phyloP scores from a whole-genome alignment of 1,284 basidiomycete genomes.

The Meira nashicola region DNA sequence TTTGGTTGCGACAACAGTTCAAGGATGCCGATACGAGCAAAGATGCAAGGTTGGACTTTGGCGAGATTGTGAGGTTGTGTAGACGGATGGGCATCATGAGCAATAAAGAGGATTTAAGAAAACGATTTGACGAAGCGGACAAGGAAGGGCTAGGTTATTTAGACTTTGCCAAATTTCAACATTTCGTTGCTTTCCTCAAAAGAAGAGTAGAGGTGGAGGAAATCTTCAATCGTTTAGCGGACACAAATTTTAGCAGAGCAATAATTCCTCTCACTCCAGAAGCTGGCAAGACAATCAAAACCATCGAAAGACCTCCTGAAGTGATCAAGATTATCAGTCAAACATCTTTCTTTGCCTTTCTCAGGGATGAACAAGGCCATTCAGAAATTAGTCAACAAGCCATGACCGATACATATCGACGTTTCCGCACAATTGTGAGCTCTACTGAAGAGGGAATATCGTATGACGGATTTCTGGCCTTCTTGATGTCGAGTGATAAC shows the following conservation, averaged over 20 bases:
- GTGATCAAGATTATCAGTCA: not conserved
- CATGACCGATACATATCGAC: constrained; percentile 15
- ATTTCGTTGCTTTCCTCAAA: constrained; percentile 79
- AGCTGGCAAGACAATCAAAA: not conserved
- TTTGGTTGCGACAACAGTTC: constrained; percentile 82
- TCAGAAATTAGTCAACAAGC: not conserved
- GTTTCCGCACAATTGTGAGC: constrained; percentile 19
- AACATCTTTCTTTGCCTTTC: constrained; percentile 25
- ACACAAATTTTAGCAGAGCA: constrained; percentile 7
- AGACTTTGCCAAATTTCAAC: constrained; percentile 76
- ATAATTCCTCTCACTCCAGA: not conserved
- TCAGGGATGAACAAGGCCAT: constrained; percentile 40
- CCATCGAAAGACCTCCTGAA: not conserved
- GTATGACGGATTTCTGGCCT: constrained; percentile 42
- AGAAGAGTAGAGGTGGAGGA: constrained; percentile 71
- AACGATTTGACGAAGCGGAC: constrained; percentile 74
- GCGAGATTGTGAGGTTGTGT: constrained; percentile 72
- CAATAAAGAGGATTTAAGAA: constrained; percentile 62
- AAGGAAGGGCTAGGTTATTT: constrained; percentile 64
- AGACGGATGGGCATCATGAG: constrained; percentile 69
- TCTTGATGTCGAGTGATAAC: constrained; percentile 45
- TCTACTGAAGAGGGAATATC: constrained; percentile 17
- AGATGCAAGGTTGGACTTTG: constrained; percentile 66
- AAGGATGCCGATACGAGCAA: constrained; percentile 64
- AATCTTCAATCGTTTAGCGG: constrained; percentile 43